Evolutionary conservation across 139 green algal genomes (phyloP).

Genomic region (Chlorella sp.): DNA sequence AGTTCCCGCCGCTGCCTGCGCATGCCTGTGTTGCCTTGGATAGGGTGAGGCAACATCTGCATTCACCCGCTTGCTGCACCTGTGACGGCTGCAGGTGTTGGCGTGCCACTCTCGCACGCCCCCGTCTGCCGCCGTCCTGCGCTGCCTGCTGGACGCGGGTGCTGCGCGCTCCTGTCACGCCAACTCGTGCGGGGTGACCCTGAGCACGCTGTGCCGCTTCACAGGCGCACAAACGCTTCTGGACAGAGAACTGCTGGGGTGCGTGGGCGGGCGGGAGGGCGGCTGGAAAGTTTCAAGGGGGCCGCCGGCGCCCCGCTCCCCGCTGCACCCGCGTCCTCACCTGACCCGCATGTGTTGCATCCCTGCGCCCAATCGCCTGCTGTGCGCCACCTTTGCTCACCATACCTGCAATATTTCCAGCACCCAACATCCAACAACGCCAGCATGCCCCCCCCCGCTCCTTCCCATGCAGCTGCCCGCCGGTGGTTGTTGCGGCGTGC

Average conservation of each 20-base stretch:
- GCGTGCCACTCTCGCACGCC: not conserved
- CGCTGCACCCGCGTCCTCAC: no score
- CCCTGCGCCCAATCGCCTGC: no score
- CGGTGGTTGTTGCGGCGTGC: constrained; percentile 8
- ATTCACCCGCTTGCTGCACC: no score
- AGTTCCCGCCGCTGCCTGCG: not conserved
- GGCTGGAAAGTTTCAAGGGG: no score
- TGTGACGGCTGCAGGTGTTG: no score
- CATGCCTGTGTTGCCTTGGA: no score
- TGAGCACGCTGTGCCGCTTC: not conserved
- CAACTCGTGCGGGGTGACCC: not conserved
- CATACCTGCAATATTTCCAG: no score
- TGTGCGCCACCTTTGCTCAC: no score
- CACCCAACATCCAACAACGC: no score
- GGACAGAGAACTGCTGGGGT: not conserved
- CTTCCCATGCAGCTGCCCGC: not conserved
- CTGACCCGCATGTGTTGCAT: not conserved
- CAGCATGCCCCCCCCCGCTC: no score
- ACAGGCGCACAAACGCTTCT: no score
- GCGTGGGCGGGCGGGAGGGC: not conserved
- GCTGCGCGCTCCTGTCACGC: not conserved
- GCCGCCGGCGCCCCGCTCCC: not conserved
- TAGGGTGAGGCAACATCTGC: no score
- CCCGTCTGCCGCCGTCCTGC: not conserved
- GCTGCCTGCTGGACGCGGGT: not conserved